Base-by-base conservation (phyloP, 1,284 basidiomycete species). In the Cystobasidium slooffiae region DNA sequence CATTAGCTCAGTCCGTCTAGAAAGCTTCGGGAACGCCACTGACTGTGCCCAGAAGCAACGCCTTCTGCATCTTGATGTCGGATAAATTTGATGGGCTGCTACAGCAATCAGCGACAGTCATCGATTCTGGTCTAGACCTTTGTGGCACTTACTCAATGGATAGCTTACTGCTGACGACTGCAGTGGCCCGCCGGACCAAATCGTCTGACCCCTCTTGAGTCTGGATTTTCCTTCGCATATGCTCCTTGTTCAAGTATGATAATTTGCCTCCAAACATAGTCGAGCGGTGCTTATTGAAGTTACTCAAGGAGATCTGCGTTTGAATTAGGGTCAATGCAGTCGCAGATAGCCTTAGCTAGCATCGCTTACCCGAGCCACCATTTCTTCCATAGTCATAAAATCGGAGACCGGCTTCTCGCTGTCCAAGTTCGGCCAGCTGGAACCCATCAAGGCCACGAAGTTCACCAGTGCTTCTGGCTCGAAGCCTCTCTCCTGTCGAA, bases 361-460 rank as follows among this genome's bases (percentile, higher is more conserved):
- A 37, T 12, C 41, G 74, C 78, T 37, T 68, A 90, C 91, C 81
- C 88, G 83, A 0, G 87, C 80, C 58, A 90, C 86, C 81, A 94
- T 85, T 66, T 91, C 87, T 0, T 85, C 78, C 41, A 92, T 82
- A 0, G 86, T 87, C 85, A 93, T 73, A 7, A 77, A 87, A 9
- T 91, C 81, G 1, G 85, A 77, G 73, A 9, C 80, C 77, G 14
- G 78, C 52, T 31, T 86, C 84, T 43, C 43, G 24, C 43, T 41
- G 16, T 41, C 46, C 46, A 39, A 9, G 55, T 44, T 47, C 55
- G 56, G 72, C 10, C 86, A 86, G 53, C 93, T 94, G 91, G 94
- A 98, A 0, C 97, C 96, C 59, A 94, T 90, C 24, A 98, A 84
- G 0, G 91, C 94, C 3, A 98, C 86, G 89, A 95, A 98, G 81